Percentiles rank a stretch among this genome's conserved stretches.
Evolutionary conservation across 768 basidiomycete species (phyloP).

Genomic region (Phlebiopsis gigantea): DNA sequence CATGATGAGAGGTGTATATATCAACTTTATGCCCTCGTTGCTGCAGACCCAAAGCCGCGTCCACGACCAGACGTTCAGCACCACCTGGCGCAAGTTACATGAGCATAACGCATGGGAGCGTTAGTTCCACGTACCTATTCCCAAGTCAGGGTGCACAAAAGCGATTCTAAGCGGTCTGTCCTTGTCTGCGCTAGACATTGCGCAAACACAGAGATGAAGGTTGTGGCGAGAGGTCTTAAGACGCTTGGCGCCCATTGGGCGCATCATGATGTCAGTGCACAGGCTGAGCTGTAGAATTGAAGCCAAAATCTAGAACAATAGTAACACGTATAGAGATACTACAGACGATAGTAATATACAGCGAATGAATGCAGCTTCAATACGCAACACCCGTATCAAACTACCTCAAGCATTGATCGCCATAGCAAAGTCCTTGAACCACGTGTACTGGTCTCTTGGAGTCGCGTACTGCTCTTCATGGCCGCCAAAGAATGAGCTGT

Average conservation of each 20-base stretch:
- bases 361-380: neutral
- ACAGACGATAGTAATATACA: neutral
- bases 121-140: conserved; percentile 59
- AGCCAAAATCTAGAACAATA: neutral
- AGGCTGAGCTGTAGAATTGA: neutral
- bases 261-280: too few species aligned
- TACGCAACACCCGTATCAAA: neutral
- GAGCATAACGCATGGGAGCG: neutral
- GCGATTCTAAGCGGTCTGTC: conserved; percentile 47
- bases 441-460: conserved; percentile 68
- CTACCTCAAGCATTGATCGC: conserved; percentile 6
- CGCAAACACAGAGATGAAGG: neutral
- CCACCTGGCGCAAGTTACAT: conserved; percentile 54
- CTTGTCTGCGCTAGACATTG: neutral
- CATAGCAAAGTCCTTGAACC: conserved; percentile 70
- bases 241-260: neutral
- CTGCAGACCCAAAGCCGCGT: conserved; percentile 89
- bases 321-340: neutral
- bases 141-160: conserved; percentile 92
- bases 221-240: neutral
- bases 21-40: conserved; percentile 77
- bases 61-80: conserved; percentile 91
- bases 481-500: conserved; percentile 75
- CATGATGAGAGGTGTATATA: conserved; percentile 92
- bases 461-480: conserved; percentile 63